phyloP scores from a whole-genome alignment of 495 filamentous ascomycete species.

The Aspergillus carlsbadensis region DNA sequence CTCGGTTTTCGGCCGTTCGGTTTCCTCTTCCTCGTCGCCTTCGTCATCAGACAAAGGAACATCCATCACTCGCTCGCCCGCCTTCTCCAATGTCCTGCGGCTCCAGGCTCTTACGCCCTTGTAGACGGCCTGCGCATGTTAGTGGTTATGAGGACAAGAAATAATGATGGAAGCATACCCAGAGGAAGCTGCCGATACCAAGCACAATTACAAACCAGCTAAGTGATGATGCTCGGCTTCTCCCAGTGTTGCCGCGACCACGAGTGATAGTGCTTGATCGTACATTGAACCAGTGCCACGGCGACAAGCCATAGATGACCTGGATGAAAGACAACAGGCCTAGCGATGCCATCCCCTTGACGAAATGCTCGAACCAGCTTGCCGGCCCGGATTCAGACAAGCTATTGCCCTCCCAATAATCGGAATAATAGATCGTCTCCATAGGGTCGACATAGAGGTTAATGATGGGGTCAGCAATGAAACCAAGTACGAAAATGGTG shows the following conservation, averaged over 20 bases:
- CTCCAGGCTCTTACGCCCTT: conserved; percentile 73
- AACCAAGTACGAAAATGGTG: conserved; percentile 77
- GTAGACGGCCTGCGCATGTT: conserved; percentile 65
- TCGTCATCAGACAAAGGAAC: conserved; percentile 75
- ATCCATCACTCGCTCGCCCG: conserved; percentile 77
- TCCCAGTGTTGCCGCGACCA: conserved; percentile 59
- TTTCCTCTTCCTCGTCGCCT: conserved; percentile 48
- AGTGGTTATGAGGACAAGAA: conserved; percentile 19
- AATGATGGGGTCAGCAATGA: conserved; percentile 91
- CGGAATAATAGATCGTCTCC: conserved; percentile 44
- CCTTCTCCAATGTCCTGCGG: conserved; percentile 66
- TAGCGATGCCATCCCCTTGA: conserved; percentile 82
- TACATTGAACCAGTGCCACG: conserved; percentile 74
- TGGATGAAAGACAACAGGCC: conserved; percentile 86
- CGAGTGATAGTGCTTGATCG: conserved; percentile 51
- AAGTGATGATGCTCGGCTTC: conserved; percentile 70
- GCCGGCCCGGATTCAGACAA: conserved; percentile 44
- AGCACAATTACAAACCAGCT: conserved; percentile 76
- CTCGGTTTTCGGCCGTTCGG: conserved; percentile 10
- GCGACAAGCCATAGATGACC: conserved; percentile 68
- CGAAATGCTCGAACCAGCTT: conserved; percentile 76
- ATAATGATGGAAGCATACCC: conserved; percentile 54
- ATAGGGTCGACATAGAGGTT: conserved; percentile 80
- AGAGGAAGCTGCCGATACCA: conserved; percentile 78
- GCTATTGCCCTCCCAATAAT: conserved; percentile 33